Conservation (phyloP, 805 yeast genomes). For the Spathaspora sp. region DNA sequence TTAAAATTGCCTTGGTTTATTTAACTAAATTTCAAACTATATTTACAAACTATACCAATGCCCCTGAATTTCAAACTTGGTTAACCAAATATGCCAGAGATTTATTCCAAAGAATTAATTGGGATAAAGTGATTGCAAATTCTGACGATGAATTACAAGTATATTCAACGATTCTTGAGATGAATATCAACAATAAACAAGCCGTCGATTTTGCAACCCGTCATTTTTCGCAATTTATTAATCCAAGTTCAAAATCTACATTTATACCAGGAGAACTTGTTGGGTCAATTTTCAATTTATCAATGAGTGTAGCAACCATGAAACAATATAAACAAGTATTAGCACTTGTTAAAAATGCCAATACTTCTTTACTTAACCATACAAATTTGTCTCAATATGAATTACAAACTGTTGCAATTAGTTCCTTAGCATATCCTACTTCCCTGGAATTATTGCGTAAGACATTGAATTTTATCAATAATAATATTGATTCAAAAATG, state of each 20-base stretch:
- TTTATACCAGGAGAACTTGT: conserved; percentile 51
- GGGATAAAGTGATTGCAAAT: conserved; percentile 16
- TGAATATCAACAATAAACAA: conserved; percentile 1
- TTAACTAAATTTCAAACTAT: conserved; percentile 30
- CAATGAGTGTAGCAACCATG: conserved; percentile 20
- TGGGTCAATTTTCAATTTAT: conserved; percentile 39
- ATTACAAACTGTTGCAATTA: conserved; percentile 54
- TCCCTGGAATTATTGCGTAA: conserved; percentile 46
- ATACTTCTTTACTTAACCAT: conserved; percentile 39
- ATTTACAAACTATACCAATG: conserved; percentile 26
- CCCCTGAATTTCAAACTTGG: conserved; percentile 21
- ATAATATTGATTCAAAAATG: conserved; percentile 52
- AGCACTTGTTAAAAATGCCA: conserved; percentile 49
- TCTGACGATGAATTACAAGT: conserved; percentile 36
- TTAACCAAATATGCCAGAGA: conserved; percentile 12
- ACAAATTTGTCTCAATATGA: conserved; percentile 31
- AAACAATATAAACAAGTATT: conserved; percentile 60
- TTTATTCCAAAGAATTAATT: conserved; percentile 19
- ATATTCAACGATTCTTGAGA: conserved; percentile 17
- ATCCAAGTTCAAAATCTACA: conserved; percentile 46
- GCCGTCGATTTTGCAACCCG: conserved; percentile 26
- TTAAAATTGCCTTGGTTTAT: conserved; percentile 32
- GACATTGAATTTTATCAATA: conserved; percentile 53
- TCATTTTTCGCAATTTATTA: conserved; percentile 45
- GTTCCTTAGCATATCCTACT: conserved; percentile 49